Evolutionary conservation across 352 stramenopile species (phyloP).

Genomic region (Pythium aphanidermatum): DNA sequence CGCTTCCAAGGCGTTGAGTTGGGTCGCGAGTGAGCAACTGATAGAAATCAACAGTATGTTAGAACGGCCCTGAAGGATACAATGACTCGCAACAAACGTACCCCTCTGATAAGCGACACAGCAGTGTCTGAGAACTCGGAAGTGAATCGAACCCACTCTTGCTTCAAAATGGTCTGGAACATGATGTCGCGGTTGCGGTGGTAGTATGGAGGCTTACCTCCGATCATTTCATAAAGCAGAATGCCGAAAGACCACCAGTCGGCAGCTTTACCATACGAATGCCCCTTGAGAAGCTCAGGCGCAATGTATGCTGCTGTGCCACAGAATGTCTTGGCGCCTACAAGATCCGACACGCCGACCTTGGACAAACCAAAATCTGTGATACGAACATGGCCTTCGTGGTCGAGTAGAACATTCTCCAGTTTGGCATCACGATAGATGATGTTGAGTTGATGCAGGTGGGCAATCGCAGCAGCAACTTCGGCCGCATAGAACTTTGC

Average conservation of each 20-base stretch:
- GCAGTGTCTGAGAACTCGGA: constrained; percentile 88
- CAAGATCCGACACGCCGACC: constrained; percentile 79
- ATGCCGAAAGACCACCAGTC: constrained; percentile 96
- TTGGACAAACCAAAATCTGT: constrained; percentile 94
- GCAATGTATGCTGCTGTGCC: constrained; percentile 93
- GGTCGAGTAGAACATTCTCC: constrained; percentile 94
- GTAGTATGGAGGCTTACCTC: constrained; percentile 88
- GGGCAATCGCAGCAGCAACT: constrained; percentile 87
- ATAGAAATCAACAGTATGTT: constrained; percentile 16
- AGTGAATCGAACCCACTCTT: constrained; percentile 94
- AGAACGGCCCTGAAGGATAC: background rate
- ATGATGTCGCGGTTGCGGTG: constrained; percentile 90
- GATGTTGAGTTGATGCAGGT: constrained; percentile 93
- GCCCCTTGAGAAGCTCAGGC: constrained; percentile 86
- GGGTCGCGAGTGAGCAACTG: constrained; percentile 96
- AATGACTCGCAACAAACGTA: constrained; percentile 30
- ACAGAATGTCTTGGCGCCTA: constrained; percentile 90
- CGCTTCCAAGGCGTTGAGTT: constrained; percentile 92
- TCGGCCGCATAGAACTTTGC: constrained; percentile 93
- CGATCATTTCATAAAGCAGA: constrained; percentile 95
- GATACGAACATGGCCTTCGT: constrained; percentile 92
- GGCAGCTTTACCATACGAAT: constrained; percentile 87
- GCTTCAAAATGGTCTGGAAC: constrained; percentile 90
- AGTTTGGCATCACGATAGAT: constrained; percentile 96
- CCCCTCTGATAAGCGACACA: constrained; percentile 89